These are phyloP conservation scores for Russula foetens DNA, from an alignment of 768 basidiomycete genomes.

Conservation along the genomic window DNA sequence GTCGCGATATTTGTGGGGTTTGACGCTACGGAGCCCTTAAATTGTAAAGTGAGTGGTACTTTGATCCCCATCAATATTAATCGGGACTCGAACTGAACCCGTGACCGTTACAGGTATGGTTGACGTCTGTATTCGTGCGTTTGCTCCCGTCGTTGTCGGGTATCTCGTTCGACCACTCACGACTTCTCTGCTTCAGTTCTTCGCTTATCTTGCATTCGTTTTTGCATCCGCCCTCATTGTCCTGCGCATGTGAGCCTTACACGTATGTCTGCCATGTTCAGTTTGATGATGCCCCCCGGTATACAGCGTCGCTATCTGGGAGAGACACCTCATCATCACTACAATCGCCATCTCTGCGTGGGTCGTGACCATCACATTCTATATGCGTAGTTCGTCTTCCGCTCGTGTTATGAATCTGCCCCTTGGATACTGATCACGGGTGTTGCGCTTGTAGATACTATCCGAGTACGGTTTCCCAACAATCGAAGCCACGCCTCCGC, in stretches of 20 bases:
- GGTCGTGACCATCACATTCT: constrained; percentile 1
- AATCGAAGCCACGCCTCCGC: background rate
- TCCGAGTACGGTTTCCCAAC: background rate
- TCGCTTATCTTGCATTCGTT: constrained; percentile 15
- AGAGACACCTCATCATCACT: background rate
- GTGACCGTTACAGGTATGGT: background rate
- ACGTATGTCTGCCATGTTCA: background rate
- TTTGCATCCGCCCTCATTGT: constrained; percentile 13
- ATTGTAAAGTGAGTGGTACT: constrained; percentile 6
- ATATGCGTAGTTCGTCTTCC: constrained; percentile 11
- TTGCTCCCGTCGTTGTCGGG: background rate
- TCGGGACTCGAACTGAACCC: background rate
- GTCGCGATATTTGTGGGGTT: constrained; percentile 12
- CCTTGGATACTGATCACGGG: background rate
- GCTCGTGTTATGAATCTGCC: background rate
- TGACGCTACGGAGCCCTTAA: background rate
- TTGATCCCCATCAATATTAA: background rate
- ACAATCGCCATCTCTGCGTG: constrained; percentile 4
- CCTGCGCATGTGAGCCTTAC: constrained; percentile 12
- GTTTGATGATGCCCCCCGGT: background rate
- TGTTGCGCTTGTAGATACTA: background rate
- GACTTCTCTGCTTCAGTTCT: background rate
- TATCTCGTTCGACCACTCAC: background rate
- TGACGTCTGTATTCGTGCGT: constrained; percentile 7
- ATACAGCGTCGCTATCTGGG: constrained; percentile 14